Base-by-base conservation (phyloP, 2,329 filamentous ascomycete genomes). In the Lachnellula arida region DNA sequence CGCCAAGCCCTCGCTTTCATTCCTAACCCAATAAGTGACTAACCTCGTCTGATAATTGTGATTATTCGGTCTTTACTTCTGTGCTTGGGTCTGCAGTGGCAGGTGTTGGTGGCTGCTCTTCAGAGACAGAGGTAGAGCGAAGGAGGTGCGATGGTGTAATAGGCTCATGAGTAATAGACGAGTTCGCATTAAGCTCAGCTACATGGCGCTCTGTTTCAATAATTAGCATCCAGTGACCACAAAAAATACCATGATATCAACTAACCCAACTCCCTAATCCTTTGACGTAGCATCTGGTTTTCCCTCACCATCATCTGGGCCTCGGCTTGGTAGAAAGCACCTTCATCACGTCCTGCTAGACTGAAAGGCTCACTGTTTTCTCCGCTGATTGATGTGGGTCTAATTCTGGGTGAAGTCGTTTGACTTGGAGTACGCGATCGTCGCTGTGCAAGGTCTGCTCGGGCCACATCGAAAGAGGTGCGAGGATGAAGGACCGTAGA, bases 281-380 rank as follows among this genome's bases (percentile, higher is more conserved):
- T 79, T 68, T 86, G 80, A 59, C 86, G 84, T 51, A 93, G 75
- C 88, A 93, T 91, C 72, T 92, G 88, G 63, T 92, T 93, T 74
- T 92, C 89, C 25, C 89, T 78, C 22, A 85, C 81, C 65, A 93
- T 72, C 73, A 84, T 91, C 72, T 90, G 87, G 1, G 88, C 90
- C 73, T 93, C 89, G 4, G 88, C 88, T 70, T 91, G 88, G 66
- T 92, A 92, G 69, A 91, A 91, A 0, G 86, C 85, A 60, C 81
- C 85, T 69, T 92, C 88, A 65, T 91, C 88, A 17, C 88, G 77
- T 7, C 81, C 81, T n/a, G 80, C 81, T 1, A 87, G 76, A 48
- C 80, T 72, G 74, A 79, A 83, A 32, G 68, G 64, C 51, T 90
- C 85, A 35, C 78, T 80, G 51, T 76, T 78, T 54, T 86, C 83